Conservation (phyloP, 352 stramenopile genomes). For the Globisporangium yorkense region DNA sequence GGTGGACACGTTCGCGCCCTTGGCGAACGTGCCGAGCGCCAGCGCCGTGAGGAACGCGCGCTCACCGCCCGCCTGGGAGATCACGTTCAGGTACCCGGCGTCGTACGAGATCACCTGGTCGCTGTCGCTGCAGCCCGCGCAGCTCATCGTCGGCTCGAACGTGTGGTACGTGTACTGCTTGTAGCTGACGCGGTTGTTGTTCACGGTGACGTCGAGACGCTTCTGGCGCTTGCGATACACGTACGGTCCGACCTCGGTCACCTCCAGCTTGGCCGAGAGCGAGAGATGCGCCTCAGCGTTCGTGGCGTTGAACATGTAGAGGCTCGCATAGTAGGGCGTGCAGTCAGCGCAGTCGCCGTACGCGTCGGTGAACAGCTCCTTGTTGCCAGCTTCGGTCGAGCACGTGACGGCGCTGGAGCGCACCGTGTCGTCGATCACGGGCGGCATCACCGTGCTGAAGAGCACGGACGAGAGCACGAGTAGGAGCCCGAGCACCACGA, state of each 20-base stretch:
- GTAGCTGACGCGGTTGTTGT: conserved; percentile 55
- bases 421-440: conserved; percentile 46
- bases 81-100: conserved; percentile 63
- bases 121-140: conserved; percentile 41
- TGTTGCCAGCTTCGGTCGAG: conserved; percentile 25
- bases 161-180: conserved; percentile 77
- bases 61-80: conserved; percentile 55
- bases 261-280: conserved; percentile 42
- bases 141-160: conserved; percentile 41
- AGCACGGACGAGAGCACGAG: conserved; percentile 36
- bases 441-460: conserved; percentile 45
- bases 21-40: conserved; percentile 39
- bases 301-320: conserved; percentile 73
- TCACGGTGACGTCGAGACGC: conserved; percentile 54
- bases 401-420: conserved; percentile 32
- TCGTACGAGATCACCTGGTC: conserved; percentile 59
- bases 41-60: conserved; percentile 41
- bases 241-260: conserved; percentile 67
- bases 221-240: conserved; percentile 59
- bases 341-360: conserved; percentile 77
- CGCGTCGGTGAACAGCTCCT: conserved; percentile 39
- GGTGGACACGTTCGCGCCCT: conserved; percentile 11
- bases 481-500: conserved; percentile 24
- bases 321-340: conserved; percentile 61
- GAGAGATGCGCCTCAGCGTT: conserved; percentile 59